Conservation (phyloP, 2,329 filamentous ascomycete genomes). For the Xylariaceae sp. region DNA sequence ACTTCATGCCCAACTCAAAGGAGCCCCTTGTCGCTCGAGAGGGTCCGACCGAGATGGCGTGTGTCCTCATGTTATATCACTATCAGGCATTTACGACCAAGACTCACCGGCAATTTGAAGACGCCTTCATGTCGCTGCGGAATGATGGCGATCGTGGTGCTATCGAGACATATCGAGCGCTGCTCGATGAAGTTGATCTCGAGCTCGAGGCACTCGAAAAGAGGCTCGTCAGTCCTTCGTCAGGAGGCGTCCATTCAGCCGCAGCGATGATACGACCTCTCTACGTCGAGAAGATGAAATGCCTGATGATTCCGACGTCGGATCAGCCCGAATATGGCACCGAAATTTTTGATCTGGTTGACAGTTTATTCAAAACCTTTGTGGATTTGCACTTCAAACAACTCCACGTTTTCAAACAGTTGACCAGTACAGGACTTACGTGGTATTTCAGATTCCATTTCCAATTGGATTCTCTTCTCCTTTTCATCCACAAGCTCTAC, state of each 20-base stretch:
- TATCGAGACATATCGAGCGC: conserved; percentile 13
- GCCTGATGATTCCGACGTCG: conserved; percentile 13
- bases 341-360: conserved; percentile 18
- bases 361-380: conserved; percentile 21
- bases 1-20: conserved; percentile 23
- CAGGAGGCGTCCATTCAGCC: conserved; percentile 27
- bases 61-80: conserved; percentile 19
- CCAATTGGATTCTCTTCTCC: conserved; percentile 14
- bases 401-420: conserved; percentile 1
- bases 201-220: conserved; percentile 23
- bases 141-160: conserved; percentile 1
- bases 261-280: conserved; percentile 16
- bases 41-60: conserved; percentile 24
- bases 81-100: conserved; percentile 15
- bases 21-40: conserved; percentile 16
- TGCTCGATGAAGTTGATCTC: conserved; percentile 24
- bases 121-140: conserved; percentile 13
- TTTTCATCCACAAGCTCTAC: conserved; percentile 16
- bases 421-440: conserved; percentile 14
- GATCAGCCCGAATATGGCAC: conserved; percentile 18
- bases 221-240: conserved; percentile 21
- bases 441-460: conserved; percentile 19
- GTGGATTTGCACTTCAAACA: conserved; percentile 10
- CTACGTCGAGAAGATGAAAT: conserved; percentile 15
- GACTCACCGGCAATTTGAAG: conserved; percentile 13